Conservation (phyloP, 1,284 basidiomycete genomes). For the Ceratobasidium sp. region DNA sequence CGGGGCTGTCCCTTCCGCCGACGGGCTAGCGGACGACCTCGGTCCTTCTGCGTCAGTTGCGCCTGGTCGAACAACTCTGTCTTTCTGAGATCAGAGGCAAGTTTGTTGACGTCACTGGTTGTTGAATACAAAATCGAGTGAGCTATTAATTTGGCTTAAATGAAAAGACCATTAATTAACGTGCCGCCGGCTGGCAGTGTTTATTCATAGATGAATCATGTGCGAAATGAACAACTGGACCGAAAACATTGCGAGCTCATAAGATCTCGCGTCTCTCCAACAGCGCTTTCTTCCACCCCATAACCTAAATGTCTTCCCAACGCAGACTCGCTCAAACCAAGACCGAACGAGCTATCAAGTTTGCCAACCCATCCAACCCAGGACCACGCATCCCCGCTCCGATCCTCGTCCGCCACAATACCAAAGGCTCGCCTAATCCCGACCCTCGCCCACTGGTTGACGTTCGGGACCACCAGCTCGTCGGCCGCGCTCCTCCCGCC, state of each 20-base stretch:
- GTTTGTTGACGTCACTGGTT: background rate
- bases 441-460: background rate
- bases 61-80: constrained; percentile 2
- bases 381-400: background rate
- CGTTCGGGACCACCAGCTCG: background rate
- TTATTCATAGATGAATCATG: constrained; percentile 1
- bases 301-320: background rate
- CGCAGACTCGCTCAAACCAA: background rate
- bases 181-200: background rate
- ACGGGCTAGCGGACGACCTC: background rate
- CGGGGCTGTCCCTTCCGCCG: constrained; percentile 35
- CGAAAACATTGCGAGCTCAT: constrained; percentile 1
- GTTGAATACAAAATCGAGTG: background rate
- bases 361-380: background rate
- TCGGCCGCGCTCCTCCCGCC: background rate
- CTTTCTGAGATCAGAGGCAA: background rate
- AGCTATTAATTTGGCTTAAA: background rate
- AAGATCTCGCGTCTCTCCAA: background rate
- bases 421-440: background rate
- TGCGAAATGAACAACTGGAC: background rate
- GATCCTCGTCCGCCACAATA: constrained; percentile 11
- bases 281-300: background rate
- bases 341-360: constrained; percentile 1
- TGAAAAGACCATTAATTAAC: constrained; percentile 5
- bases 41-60: background rate